Evolutionary conservation across 768 basidiomycete species (phyloP).

Genomic region (Trametes villosa): DNA sequence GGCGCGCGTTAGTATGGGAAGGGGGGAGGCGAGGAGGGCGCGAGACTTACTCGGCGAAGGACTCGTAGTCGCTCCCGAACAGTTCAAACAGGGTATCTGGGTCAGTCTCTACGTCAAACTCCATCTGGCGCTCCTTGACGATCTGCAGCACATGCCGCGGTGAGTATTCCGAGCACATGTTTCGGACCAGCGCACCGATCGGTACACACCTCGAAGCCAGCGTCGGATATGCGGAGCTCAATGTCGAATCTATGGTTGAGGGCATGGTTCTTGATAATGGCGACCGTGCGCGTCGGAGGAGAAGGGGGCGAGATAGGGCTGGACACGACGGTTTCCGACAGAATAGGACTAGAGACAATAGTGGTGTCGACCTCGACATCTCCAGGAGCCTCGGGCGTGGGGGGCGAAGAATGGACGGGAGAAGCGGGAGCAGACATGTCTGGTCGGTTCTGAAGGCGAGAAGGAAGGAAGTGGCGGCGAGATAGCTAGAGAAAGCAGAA

Average conservation of each 20-base stretch:
- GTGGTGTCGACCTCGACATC: too few relatives aligned
- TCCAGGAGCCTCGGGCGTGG: conserved; percentile 16
- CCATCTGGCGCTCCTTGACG: conserved; percentile 88
- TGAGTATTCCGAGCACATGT: conserved; percentile 4
- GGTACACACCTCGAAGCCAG: conserved; percentile 78
- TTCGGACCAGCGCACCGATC: background rate
- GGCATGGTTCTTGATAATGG: conserved; percentile 84
- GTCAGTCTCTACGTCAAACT: conserved; percentile 83
- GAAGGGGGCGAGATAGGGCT: conserved; percentile 20
- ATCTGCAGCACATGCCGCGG: conserved; percentile 49
- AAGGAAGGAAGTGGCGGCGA: conserved; percentile 4
- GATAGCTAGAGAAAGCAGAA: background rate
- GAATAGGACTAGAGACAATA: too few relatives aligned
- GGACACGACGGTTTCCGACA: too few relatives aligned
- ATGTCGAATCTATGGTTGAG: conserved; percentile 76
- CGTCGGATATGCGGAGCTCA: conserved; percentile 76
- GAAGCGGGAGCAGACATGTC: conserved; percentile 24
- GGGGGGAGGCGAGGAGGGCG: background rate
- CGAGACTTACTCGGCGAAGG: conserved; percentile 74
- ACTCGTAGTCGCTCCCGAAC: conserved; percentile 77
- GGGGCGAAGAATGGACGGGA: too few relatives aligned
- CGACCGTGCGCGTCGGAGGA: conserved; percentile 64
- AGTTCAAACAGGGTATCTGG: conserved; percentile 79
- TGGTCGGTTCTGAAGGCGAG: conserved; percentile 5
- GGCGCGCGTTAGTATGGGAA: background rate